Evolutionary conservation across 2,329 filamentous ascomycete genomes (phyloP).

Genomic region (Fusarium sp.): DNA sequence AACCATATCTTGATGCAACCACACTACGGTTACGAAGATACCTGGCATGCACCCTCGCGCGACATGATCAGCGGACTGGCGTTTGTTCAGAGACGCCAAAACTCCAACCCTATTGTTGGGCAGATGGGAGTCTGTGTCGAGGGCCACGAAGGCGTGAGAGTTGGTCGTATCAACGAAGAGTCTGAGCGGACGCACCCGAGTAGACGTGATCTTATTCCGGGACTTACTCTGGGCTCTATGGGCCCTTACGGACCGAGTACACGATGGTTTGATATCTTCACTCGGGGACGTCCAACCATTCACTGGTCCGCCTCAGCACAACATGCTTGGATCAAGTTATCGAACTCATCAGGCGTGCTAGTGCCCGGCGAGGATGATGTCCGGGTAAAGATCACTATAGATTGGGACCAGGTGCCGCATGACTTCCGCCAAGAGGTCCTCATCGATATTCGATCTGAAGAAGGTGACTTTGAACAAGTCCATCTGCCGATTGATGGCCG

Average conservation of each 20-base stretch:
- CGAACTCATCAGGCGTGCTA: slow-evolving; percentile 61
- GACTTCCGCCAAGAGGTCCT: slow-evolving; percentile 43
- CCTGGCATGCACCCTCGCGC: slow-evolving; percentile 66
- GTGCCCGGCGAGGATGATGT: slow-evolving; percentile 49
- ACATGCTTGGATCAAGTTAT: slow-evolving; percentile 63
- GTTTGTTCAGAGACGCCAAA: slow-evolving; percentile 62
- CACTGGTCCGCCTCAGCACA: slow-evolving; percentile 62
- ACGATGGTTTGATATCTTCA: slow-evolving; percentile 73
- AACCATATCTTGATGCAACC: slow-evolving; percentile 64
- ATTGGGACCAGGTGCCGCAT: slow-evolving; percentile 54
- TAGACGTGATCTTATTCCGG: slow-evolving; percentile 62
- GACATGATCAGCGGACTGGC: slow-evolving; percentile 65
- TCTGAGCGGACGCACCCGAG: slow-evolving; percentile 61
- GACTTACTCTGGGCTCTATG: slow-evolving; percentile 66
- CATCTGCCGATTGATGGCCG: slow-evolving; percentile 66
- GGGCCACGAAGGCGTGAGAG: slow-evolving; percentile 68
- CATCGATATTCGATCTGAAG: slow-evolving; percentile 50
- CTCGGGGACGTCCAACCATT: slow-evolving; percentile 64
- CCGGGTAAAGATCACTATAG: slow-evolving; percentile 29
- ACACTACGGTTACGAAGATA: slow-evolving; percentile 62
- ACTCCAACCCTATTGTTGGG: slow-evolving; percentile 64
- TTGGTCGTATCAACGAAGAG: slow-evolving; percentile 60
- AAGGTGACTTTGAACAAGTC: slow-evolving; percentile 56
- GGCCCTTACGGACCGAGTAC: slow-evolving; percentile 66
- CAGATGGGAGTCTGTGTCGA: slow-evolving; percentile 74